Conservation (phyloP, 78 protist genomes). For the Dictyostelium firmibasis region DNA sequence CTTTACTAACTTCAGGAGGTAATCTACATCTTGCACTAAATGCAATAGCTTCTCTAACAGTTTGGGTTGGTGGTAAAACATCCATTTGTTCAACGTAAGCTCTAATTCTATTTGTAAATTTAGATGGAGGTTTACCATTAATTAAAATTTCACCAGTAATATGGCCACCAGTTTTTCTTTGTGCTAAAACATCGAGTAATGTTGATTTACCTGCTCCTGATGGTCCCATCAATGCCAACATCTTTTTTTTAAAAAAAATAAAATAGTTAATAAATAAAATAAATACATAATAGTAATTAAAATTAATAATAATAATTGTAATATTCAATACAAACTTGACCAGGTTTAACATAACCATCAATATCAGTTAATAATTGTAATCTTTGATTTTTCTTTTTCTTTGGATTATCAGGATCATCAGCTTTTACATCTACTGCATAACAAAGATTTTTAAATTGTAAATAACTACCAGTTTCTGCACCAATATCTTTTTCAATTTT, state of each 20-base stretch:
- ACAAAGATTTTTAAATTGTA: conserved; percentile 16
- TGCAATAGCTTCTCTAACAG: conserved; percentile 67
- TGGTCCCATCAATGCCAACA: conserved; percentile 80
- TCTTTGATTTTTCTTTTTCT: background rate
- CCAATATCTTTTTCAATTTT: background rate
- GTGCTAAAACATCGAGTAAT: conserved; percentile 58
- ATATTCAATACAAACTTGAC: conserved; percentile 11
- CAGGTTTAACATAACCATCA: conserved; percentile 51
- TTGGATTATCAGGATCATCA: conserved; percentile 17
- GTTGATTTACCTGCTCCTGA: conserved; percentile 79
- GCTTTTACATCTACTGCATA: conserved; percentile 36
- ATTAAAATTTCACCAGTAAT: conserved; percentile 53
- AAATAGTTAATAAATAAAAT: background rate
- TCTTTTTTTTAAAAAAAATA: background rate
- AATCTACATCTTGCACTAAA: conserved; percentile 69
- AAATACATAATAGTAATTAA: background rate
- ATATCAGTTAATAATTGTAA: conserved; percentile 34
- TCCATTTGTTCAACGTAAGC: conserved; percentile 78
- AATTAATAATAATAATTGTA: background rate
- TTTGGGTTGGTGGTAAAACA: conserved; percentile 75
- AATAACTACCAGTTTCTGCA: conserved; percentile 29
- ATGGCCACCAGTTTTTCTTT: conserved; percentile 69
- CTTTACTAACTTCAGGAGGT: background rate
- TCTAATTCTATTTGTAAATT: conserved; percentile 21
- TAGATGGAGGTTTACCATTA: conserved; percentile 52